These are phyloP conservation scores for Eucalyptus sp. DNA, from an alignment of 345 rosid genomes.

Conservation along the genomic window DNA sequence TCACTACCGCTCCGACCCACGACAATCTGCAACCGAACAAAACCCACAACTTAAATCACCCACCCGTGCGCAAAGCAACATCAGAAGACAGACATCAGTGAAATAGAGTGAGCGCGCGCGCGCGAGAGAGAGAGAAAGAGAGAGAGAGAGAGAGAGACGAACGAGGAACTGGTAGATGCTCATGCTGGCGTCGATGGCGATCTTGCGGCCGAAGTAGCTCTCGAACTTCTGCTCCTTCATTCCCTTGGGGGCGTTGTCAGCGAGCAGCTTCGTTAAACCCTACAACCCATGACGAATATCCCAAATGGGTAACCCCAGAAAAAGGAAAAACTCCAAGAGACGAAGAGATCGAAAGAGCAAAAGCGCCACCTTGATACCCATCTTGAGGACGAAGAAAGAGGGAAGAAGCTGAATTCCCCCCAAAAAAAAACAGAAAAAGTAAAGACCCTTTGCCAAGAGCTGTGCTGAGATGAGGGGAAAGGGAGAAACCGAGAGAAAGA, in stretches of 20 bases:
- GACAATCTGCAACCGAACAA: conserved; percentile 48
- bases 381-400: neutral
- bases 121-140: conserved; percentile 3
- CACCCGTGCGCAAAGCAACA: neutral
- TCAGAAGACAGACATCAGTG: neutral
- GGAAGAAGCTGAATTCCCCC: neutral
- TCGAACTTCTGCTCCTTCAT: conserved; percentile 96
- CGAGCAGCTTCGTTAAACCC: conserved; percentile 97
- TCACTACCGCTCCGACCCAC: conserved; percentile 89
- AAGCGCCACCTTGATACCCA: neutral
- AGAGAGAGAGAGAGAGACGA: conserved; percentile 4
- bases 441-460: neutral
- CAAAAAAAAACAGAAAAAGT: neutral
- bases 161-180: conserved; percentile 96
- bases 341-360: neutral
- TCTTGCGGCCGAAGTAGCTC: conserved; percentile 87
- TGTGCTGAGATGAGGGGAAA: neutral
- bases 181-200: conserved; percentile 97
- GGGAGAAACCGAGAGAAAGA: neutral
- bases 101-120: neutral
- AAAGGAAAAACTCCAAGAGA: neutral
- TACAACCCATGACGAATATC: conserved; percentile 1
- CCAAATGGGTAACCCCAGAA: neutral
- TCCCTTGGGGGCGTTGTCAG: conserved; percentile 79
- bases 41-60: neutral